Conservation (phyloP, 768 basidiomycete genomes). For the Astraeus odoratus region DNA sequence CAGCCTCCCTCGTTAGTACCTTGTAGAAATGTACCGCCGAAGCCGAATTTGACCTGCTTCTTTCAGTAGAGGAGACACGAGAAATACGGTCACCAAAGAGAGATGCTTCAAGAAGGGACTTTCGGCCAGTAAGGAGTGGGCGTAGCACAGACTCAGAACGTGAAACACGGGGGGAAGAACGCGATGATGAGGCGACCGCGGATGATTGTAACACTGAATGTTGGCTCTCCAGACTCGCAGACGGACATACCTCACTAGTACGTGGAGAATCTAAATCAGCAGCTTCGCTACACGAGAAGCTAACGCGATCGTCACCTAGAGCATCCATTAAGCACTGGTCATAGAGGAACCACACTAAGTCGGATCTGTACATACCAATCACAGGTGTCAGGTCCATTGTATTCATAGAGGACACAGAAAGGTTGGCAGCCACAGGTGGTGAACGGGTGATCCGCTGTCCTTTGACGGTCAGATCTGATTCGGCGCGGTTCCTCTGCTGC, state of each 20-base stretch:
- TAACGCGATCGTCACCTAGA: too few species aligned
- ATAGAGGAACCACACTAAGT: too few species aligned
- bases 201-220: neutral
- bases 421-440: constrained; percentile 1
- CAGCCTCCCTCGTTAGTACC: constrained; percentile 12
- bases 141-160: constrained; percentile 11
- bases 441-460: constrained; percentile 3
- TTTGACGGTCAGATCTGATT: constrained; percentile 26
- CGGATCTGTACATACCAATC: too few species aligned
- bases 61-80: neutral
- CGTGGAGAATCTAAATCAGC: too few species aligned
- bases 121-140: constrained; percentile 19
- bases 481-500: constrained; percentile 20
- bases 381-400: too few species aligned
- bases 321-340: too few species aligned
- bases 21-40: constrained; percentile 1
- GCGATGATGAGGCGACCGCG: neutral
- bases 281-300: too few species aligned
- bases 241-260: neutral
- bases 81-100: constrained; percentile 7
- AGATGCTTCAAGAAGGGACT: constrained; percentile 8
- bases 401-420: too few species aligned
- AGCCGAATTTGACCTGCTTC: neutral
- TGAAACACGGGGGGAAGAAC: constrained; percentile 2
- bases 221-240: neutral